Percentiles rank a stretch among this genome's conserved stretches.
Conservation (phyloP, 2,329 filamentous ascomycete species). For the Leptographium radiaticola region DNA sequence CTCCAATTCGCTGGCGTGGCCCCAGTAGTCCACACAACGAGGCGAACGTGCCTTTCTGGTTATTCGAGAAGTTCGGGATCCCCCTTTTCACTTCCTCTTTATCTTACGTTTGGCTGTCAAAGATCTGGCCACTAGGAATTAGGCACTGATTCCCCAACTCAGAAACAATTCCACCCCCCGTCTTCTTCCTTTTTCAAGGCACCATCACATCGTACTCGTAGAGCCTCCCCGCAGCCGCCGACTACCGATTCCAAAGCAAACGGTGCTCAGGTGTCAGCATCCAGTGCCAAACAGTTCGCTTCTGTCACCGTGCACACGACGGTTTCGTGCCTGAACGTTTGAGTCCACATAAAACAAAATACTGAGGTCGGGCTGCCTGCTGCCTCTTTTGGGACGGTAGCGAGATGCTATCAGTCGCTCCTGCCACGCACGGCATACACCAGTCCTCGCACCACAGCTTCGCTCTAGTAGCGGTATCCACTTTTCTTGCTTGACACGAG, state of each 20-base stretch:
- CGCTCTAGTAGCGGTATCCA: not conserved
- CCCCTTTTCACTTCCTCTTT: not conserved
- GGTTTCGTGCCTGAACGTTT: not conserved
- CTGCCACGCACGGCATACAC: not conserved
- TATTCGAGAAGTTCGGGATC: not conserved
- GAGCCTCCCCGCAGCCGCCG: not conserved
- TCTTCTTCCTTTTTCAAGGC: not conserved
- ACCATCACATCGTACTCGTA: not conserved
- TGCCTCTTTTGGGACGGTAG: not conserved
- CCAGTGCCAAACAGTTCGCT: not conserved
- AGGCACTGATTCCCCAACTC: not conserved
- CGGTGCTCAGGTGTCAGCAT: not conserved
- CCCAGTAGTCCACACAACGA: no score
- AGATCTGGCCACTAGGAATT: not conserved
- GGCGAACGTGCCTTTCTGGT: not conserved
- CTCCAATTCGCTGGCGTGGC: no score
- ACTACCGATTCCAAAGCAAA: not conserved
- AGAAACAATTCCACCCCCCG: slow-evolving; percentile 1
- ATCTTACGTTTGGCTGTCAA: not conserved
- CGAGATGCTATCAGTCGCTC: not conserved
- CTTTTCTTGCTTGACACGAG: not conserved
- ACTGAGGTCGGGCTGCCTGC: not conserved
- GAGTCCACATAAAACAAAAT: not conserved
- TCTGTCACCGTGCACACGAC: not conserved
- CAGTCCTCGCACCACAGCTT: not conserved